A percentile compares a stretch with the other conserved stretches of the same genome.
These are phyloP conservation scores for Hura crepitans DNA, from an alignment of 441 rosid genomes.

Conservation along the genomic window DNA sequence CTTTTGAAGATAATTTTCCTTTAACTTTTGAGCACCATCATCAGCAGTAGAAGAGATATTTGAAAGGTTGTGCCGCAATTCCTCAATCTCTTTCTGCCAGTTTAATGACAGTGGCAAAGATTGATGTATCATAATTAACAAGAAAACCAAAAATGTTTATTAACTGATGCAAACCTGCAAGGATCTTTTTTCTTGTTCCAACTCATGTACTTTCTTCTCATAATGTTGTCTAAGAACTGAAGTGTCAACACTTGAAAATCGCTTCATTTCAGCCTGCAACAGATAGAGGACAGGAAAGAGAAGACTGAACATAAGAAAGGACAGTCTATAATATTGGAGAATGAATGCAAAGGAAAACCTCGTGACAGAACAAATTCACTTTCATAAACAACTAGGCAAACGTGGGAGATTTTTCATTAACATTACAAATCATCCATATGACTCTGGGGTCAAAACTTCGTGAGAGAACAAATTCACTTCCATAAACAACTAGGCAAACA, in stretches of 20 bases:
- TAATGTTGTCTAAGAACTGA: conserved; percentile 91
- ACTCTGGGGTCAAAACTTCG: background rate
- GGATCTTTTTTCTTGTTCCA: conserved; percentile 76
- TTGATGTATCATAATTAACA: conserved; percentile 7
- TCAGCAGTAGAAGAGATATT: conserved; percentile 70
- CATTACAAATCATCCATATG: background rate
- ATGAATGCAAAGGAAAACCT: background rate
- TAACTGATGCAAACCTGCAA: conserved; percentile 56
- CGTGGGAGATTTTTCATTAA: background rate
- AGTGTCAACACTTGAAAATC: conserved; percentile 57
- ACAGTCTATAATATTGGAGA: background rate
- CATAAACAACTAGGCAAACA: background rate
- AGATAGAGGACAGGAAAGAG: conserved; percentile 14
- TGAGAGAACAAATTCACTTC: background rate
- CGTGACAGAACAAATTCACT: background rate
- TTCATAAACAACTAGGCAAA: background rate
- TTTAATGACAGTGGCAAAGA: conserved; percentile 20
- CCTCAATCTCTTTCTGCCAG: conserved; percentile 87
- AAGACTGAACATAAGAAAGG: background rate
- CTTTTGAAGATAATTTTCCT: conserved; percentile 90
- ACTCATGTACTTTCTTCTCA: conserved; percentile 83
- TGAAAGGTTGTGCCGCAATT: conserved; percentile 61
- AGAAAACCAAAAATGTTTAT: conserved; percentile 7
- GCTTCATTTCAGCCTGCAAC: conserved; percentile 93
- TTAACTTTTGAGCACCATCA: conserved; percentile 77